Percentiles rank a stretch among this genome's conserved stretches.
Evolutionary conservation across 2,329 filamentous ascomycete genomes (phyloP).

Genomic region (Fusarium sororula): DNA sequence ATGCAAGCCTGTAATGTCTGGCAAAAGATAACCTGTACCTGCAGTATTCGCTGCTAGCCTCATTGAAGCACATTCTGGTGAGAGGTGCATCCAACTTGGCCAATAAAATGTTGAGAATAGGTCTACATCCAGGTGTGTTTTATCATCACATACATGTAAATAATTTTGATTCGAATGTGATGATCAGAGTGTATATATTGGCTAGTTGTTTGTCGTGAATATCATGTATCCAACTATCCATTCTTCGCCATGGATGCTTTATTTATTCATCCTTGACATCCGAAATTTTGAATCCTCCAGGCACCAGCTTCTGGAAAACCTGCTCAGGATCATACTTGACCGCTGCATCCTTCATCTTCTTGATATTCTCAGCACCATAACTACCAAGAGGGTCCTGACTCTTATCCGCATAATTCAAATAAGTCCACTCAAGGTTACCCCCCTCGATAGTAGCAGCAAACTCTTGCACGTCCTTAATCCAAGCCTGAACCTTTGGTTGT

Average conservation of each 20-base stretch:
- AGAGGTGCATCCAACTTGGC: neutral
- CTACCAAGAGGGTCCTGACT: constrained; percentile 32
- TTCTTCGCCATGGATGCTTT: fast-evolving
- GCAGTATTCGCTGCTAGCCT: neutral
- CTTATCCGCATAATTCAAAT: constrained; percentile 34
- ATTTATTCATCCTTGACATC: constrained; percentile 24
- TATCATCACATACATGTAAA: neutral
- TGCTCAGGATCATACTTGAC: constrained; percentile 40
- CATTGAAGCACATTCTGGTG: neutral
- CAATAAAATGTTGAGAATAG: neutral
- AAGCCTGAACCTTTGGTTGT: constrained; percentile 4
- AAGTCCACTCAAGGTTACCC: constrained; percentile 29
- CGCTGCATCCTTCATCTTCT: constrained; percentile 28
- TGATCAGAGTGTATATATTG: no score
- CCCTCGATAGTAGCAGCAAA: constrained; percentile 25
- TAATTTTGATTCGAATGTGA: no score
- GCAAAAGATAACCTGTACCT: neutral
- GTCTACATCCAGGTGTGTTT: fast-evolving
- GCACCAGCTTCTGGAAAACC: constrained; percentile 38
- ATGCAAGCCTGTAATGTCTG: neutral
- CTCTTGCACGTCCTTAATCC: constrained; percentile 2
- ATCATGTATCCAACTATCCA: fast-evolving
- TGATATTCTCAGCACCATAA: constrained; percentile 36
- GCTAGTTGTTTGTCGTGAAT: no score
- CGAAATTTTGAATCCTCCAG: constrained; percentile 35